These are phyloP conservation scores for Arthroderma uncinatum DNA, from an alignment of 2,329 filamentous ascomycete species.

Conservation along the genomic window DNA sequence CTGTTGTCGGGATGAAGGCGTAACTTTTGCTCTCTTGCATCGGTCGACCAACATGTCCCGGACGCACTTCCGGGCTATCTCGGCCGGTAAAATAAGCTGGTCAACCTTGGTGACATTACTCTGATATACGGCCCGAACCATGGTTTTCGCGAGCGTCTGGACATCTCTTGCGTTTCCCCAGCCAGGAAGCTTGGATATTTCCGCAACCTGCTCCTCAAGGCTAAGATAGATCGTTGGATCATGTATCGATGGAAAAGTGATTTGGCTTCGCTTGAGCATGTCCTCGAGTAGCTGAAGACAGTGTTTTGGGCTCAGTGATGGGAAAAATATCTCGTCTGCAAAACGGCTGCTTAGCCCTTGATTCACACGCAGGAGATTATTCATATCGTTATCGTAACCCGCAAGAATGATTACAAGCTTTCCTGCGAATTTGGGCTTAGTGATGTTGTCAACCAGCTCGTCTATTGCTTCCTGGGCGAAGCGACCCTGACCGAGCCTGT, in stretches of 20 bases:
- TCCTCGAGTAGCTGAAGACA: constrained; percentile 39
- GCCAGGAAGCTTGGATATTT: constrained; percentile 35
- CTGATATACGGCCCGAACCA: constrained; percentile 33
- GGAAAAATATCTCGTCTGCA: constrained; percentile 50
- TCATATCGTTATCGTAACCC: constrained; percentile 57
- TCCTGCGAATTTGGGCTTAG: constrained; percentile 45
- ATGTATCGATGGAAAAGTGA: background rate
- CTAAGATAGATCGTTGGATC: constrained; percentile 7
- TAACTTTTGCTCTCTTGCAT: constrained; percentile 11
- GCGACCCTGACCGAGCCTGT: constrained; percentile 47
- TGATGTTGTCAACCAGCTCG: constrained; percentile 43
- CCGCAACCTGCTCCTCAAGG: constrained; percentile 28
- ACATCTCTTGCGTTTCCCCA: constrained; percentile 59
- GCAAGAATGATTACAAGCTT: constrained; percentile 58
- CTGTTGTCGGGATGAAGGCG: background rate
- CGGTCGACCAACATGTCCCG: constrained; percentile 18
- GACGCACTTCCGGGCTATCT: constrained; percentile 13
- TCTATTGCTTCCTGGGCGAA: constrained; percentile 49
- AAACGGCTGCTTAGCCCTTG: constrained; percentile 55
- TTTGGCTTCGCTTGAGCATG: background rate
- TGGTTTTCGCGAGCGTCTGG: constrained; percentile 40
- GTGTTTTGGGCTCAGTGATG: constrained; percentile 31
- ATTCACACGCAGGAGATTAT: constrained; percentile 50
- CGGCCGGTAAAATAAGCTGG: constrained; percentile 14
- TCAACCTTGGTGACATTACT: constrained; percentile 12